These are phyloP conservation scores for Daphne laureola DNA, from an alignment of 441 rosid species.

Conservation along the genomic window DNA sequence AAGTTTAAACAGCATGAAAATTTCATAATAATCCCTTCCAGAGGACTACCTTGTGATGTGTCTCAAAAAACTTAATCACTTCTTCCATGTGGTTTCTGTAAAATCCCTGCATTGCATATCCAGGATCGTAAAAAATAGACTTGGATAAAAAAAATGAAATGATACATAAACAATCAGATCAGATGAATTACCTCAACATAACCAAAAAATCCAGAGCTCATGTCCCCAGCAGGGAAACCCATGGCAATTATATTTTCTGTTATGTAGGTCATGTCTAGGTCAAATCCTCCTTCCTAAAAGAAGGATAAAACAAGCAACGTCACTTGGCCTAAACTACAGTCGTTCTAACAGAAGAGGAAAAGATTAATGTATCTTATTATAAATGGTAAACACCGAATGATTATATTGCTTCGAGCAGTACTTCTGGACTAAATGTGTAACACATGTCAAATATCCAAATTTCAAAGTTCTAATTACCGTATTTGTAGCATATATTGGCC, in stretches of 20 bases:
- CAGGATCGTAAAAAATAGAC: constrained; percentile 8
- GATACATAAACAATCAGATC: constrained; percentile 8
- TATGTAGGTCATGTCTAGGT: constrained; percentile 87
- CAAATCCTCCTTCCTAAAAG: constrained; percentile 88
- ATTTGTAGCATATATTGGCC: too few relatives aligned
- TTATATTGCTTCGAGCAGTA: too few relatives aligned
- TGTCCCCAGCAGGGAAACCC: constrained; percentile 98
- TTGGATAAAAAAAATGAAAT: constrained; percentile 2
- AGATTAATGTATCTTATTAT: too few relatives aligned
- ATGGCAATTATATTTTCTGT: constrained; percentile 91
- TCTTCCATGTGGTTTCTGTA: constrained; percentile 99
- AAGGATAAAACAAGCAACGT: not conserved
- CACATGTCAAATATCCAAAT: too few relatives aligned
- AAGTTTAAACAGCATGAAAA: too few relatives aligned
- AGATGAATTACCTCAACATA: constrained; percentile 61
- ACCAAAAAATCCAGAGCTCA: constrained; percentile 96
- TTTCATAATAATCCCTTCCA: too few relatives aligned
- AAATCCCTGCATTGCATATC: constrained; percentile 66
- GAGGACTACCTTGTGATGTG: constrained; percentile 73
- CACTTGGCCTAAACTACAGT: too few relatives aligned
- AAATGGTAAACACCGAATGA: too few relatives aligned
- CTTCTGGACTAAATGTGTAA: too few relatives aligned
- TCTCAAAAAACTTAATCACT: constrained; percentile 94
- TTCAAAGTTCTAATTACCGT: too few relatives aligned
- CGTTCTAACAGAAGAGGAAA: too few relatives aligned